These are phyloP conservation scores for Rhodotorula sp. DNA, from an alignment of 1,284 basidiomycete species.

Conservation along the genomic window DNA sequence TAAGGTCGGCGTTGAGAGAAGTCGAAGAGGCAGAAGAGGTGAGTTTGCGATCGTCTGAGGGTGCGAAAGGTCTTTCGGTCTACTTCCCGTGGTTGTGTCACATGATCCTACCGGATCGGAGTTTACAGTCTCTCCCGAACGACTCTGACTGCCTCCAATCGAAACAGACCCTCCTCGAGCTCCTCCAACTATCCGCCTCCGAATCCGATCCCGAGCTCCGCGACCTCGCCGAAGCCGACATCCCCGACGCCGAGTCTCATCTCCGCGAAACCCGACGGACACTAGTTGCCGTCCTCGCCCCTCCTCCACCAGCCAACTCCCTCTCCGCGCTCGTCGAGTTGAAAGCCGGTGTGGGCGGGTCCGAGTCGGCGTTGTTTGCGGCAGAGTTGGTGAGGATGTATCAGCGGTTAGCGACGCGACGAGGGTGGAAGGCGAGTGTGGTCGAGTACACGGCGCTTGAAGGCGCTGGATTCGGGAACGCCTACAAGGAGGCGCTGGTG, in stretches of 20 bases:
- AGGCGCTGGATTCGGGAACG: constrained; percentile 27
- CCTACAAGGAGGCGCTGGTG: constrained; percentile 67
- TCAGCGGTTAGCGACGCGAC: constrained; percentile 60
- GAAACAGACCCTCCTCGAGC: constrained; percentile 24
- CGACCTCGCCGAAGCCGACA: constrained; percentile 71
- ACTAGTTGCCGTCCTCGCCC: constrained; percentile 71
- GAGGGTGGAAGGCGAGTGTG: constrained; percentile 51
- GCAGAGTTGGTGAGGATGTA: constrained; percentile 83
- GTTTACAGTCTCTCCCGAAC: too few species aligned
- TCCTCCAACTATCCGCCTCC: constrained; percentile 22
- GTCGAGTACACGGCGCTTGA: constrained; percentile 42
- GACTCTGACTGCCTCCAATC: too few species aligned
- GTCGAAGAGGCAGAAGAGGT: constrained; percentile 30
- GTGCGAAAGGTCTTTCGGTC: background rate
- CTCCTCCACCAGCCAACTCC: constrained; percentile 62
- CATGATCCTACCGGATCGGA: too few species aligned
- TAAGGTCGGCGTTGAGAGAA: constrained; percentile 10
- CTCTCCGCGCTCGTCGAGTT: constrained; percentile 83
- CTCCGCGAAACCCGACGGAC: constrained; percentile 52
- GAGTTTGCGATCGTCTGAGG: background rate
- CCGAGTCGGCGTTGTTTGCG: constrained; percentile 81
- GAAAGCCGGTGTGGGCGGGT: constrained; percentile 89
- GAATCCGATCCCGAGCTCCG: constrained; percentile 67
- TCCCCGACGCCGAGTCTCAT: constrained; percentile 59
- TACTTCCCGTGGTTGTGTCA: background rate